Conservation (phyloP, 805 yeast genomes). For the Komagataella kurtzmanii region DNA sequence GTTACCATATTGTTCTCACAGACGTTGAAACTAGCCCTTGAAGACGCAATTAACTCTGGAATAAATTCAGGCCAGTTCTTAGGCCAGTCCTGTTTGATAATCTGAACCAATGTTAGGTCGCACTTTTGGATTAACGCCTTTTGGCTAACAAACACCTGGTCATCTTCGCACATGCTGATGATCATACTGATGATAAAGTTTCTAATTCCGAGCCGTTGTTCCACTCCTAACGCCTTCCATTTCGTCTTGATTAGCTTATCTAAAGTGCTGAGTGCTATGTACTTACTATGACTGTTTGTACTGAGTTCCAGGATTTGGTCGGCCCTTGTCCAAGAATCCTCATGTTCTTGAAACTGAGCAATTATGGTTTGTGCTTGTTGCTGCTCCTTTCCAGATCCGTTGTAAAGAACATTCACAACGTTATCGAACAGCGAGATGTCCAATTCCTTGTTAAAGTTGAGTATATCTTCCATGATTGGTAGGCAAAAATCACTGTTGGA, state of each 20-base stretch:
- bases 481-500: neutral
- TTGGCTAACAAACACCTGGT: slow-evolving; percentile 52
- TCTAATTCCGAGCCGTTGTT: slow-evolving; percentile 85
- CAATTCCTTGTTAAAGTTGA: slow-evolving; percentile 76
- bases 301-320: slow-evolving; percentile 78
- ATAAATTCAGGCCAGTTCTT: slow-evolving; percentile 95
- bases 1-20: slow-evolving; percentile 97
- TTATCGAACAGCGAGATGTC: slow-evolving; percentile 72
- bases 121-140: slow-evolving; percentile 84
- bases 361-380: slow-evolving; percentile 58
- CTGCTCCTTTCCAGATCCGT: slow-evolving; percentile 64
- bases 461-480: slow-evolving; percentile 61
- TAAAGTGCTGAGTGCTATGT: slow-evolving; percentile 79
- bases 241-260: slow-evolving; percentile 83
- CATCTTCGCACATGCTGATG: slow-evolving; percentile 80
- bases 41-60: slow-evolving; percentile 80
- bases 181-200: slow-evolving; percentile 92
- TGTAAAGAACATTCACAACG: slow-evolving; percentile 75
- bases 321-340: slow-evolving; percentile 91
- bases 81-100: slow-evolving; percentile 98
- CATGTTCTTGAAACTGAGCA: slow-evolving; percentile 81
- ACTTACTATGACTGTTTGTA: slow-evolving; percentile 75
- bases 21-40: slow-evolving; percentile 77
- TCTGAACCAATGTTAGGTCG: slow-evolving; percentile 86
- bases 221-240: slow-evolving; percentile 87